Conservation (phyloP, 169 alveolate species). For the Eimeria necatrix region DNA sequence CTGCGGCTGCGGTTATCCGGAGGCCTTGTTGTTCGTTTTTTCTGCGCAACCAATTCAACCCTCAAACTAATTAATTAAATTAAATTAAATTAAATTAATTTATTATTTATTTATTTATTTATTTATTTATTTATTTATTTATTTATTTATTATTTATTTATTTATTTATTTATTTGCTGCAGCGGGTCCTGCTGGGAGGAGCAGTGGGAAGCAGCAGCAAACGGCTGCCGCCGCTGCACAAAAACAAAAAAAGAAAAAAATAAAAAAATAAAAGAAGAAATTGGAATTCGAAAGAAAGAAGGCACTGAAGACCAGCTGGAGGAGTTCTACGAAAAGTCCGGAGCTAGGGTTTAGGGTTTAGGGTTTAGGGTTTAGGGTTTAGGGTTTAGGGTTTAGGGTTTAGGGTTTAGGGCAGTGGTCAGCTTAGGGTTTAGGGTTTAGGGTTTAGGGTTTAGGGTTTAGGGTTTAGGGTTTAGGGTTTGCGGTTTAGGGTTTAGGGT, state of each 20-base stretch:
- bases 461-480: background rate
- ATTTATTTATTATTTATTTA: too few species aligned
- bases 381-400: constrained; percentile 15
- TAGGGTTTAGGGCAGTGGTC: background rate
- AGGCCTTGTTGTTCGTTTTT: too few species aligned
- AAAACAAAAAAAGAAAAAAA: constrained; percentile 1
- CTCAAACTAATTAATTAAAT: too few species aligned
- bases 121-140: too few species aligned
- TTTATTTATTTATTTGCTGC: constrained; percentile 49
- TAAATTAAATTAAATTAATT: too few species aligned
- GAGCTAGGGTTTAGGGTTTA: background rate
- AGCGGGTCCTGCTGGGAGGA: constrained; percentile 65
- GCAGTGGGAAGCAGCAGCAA: constrained; percentile 27
- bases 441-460: background rate
- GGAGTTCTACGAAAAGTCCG: background rate
- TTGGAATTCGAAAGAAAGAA: constrained; percentile 37
- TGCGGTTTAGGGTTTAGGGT: constrained; percentile 9
- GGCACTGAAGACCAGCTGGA: background rate
- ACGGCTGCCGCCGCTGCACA: background rate
- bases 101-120: too few species aligned
- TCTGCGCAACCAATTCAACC: too few species aligned
- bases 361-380: constrained; percentile 24
- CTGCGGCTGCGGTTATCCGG: background rate
- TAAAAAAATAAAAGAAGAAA: background rate
- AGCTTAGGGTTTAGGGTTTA: background rate